phyloP scores from a whole-genome alignment of 148 eudicot genomes.

The Spergularia bocconei region DNA sequence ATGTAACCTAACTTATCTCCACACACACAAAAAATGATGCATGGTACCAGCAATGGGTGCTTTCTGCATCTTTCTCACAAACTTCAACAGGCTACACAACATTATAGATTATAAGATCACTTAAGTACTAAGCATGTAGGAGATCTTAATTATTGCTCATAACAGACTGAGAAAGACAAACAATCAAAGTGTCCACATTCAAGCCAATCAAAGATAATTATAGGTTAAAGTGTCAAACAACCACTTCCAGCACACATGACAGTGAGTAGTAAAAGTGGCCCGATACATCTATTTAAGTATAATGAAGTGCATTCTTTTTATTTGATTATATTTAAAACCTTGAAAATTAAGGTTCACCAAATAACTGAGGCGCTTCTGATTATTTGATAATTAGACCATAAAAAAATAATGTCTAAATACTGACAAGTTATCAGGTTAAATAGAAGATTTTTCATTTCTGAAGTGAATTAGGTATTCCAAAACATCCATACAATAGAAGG shows the following conservation, averaged over 20 bases:
- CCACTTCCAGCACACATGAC: too few relatives aligned
- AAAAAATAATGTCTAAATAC: too few relatives aligned
- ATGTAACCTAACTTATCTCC: neutral
- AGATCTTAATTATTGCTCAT: neutral
- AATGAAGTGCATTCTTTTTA: neutral
- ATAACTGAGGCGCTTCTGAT: neutral
- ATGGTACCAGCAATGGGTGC: conserved; percentile 2
- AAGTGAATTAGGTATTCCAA: neutral
- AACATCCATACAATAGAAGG: conserved; percentile 39
- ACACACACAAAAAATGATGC: neutral
- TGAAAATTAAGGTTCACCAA: neutral
- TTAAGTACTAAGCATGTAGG: neutral
- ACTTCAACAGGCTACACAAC: neutral
- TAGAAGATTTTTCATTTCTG: neutral
- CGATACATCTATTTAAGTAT: neutral
- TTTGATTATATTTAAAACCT: neutral
- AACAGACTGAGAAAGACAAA: neutral
- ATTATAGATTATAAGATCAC: neutral
- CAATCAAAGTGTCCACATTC: too few relatives aligned
- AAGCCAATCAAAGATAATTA: too few relatives aligned
- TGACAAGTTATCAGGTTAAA: too few relatives aligned
- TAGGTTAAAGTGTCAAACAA: too few relatives aligned
- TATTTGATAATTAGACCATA: too few relatives aligned
- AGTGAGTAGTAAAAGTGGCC: neutral
- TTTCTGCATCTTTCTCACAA: neutral